These are phyloP conservation scores for Penicillium bovifimosum DNA, from an alignment of 495 filamentous ascomycete species.

Conservation along the genomic window DNA sequence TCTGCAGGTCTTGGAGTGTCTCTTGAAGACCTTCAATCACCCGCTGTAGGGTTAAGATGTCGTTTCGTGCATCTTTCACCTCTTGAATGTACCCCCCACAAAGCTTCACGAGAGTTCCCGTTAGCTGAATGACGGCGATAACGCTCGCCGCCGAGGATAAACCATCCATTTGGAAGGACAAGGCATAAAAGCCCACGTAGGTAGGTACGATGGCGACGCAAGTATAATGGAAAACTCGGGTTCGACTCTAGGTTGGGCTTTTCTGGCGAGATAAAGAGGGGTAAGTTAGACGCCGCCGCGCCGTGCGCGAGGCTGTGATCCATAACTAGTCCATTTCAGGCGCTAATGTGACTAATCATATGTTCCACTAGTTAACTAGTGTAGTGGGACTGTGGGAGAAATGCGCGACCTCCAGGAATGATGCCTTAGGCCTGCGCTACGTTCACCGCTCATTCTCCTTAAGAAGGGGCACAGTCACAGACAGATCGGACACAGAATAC, in stretches of 20 bases:
- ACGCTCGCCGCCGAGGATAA: conserved; percentile 17
- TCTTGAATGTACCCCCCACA: conserved; percentile 27
- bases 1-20: conserved; percentile 18
- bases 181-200: conserved; percentile 1
- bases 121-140: conserved; percentile 26
- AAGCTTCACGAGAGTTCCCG: conserved; percentile 23
- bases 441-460: too few relatives aligned
- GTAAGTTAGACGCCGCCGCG: not conserved
- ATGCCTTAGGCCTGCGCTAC: too few relatives aligned
- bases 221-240: conserved; percentile 2
- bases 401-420: too few relatives aligned
- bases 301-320: conserved; percentile 6
- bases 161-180: conserved; percentile 16
- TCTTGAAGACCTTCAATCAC: conserved; percentile 14
- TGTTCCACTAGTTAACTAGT: too few relatives aligned
- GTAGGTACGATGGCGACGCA: conserved; percentile 4
- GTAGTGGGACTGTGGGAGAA: too few relatives aligned
- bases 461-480: too few relatives aligned
- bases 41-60: conserved; percentile 20
- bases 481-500: too few relatives aligned
- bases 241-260: conserved; percentile 1
- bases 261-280: conserved; percentile 7
- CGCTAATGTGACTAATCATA: conserved; percentile 6
- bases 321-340: not conserved
- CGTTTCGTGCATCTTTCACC: conserved; percentile 24